phyloP scores from a whole-genome alignment of 257 asterid genomes.

The Buddleja alternifolia region DNA sequence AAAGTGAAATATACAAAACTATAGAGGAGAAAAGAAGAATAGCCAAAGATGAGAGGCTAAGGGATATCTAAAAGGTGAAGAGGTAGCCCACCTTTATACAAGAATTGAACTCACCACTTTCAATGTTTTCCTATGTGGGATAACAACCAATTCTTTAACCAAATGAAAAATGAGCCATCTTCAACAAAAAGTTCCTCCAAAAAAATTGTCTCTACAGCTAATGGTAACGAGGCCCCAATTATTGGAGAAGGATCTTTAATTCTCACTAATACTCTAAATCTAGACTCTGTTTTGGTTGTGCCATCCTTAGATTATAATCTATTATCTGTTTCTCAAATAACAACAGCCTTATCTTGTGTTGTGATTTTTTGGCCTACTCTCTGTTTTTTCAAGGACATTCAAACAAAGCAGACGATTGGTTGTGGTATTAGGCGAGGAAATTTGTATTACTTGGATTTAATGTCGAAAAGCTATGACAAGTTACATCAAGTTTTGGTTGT shows the following conservation, averaged over 20 bases:
- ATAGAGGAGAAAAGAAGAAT: too few species aligned
- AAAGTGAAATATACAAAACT: too few species aligned
- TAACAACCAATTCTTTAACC: too few species aligned
- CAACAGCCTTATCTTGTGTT: slow-evolving; percentile 4
- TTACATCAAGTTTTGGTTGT: slow-evolving; percentile 4
- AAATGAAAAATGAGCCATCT: too few species aligned
- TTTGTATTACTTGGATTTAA: slow-evolving; percentile 21
- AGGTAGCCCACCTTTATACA: too few species aligned
- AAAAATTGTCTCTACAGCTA: background rate
- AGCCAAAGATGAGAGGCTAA: too few species aligned
- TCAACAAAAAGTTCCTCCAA: background rate
- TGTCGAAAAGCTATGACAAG: background rate
- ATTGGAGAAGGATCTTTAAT: background rate
- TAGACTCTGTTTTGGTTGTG: background rate
- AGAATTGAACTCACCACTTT: too few species aligned
- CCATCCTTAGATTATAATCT: background rate
- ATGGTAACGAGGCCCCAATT: background rate
- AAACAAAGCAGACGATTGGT: slow-evolving; percentile 15
- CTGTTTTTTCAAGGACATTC: slow-evolving; percentile 30
- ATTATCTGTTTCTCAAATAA: background rate
- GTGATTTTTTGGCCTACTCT: slow-evolving; percentile 21
- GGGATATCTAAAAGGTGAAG: too few species aligned
- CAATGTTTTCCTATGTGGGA: too few species aligned
- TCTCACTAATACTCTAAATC: background rate
- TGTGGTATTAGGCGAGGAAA: too few species aligned